phyloP scores from a whole-genome alignment of 1,139 yeast species.

The Debaryomyces psychrophilus region DNA sequence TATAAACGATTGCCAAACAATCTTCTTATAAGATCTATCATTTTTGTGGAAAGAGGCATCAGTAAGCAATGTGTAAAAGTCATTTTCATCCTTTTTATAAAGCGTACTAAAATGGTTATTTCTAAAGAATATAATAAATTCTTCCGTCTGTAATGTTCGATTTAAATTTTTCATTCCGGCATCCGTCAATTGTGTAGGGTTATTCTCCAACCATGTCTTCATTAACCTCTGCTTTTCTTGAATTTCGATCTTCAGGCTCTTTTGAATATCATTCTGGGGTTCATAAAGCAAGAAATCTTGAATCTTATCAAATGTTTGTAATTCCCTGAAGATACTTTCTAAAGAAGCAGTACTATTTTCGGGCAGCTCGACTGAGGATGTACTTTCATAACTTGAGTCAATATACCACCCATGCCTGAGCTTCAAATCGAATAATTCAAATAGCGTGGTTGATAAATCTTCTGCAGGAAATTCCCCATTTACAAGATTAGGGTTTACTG shows the following conservation, averaged over 20 bases:
- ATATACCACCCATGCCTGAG: conserved; percentile 58
- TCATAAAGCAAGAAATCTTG: conserved; percentile 40
- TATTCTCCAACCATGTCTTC: conserved; percentile 48
- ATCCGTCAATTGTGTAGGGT: conserved; percentile 72
- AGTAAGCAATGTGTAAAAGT: conserved; percentile 65
- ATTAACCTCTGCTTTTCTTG: conserved; percentile 23
- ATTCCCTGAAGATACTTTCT: conserved; percentile 26
- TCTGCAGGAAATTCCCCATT: conserved; percentile 61
- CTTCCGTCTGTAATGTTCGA: conserved; percentile 39
- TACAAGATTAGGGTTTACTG: conserved; percentile 67
- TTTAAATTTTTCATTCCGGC: conserved; percentile 57
- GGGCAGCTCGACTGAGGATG: conserved; percentile 10
- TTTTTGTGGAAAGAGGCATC: conserved; percentile 61
- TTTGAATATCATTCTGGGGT: conserved; percentile 15
- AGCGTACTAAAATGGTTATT: conserved; percentile 84
- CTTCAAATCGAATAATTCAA: conserved; percentile 42
- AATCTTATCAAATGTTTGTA: conserved; percentile 47
- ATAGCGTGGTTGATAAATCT: conserved; percentile 39
- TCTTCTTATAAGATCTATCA: conserved; percentile 34
- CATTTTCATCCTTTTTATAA: conserved; percentile 52
- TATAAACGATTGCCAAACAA: conserved; percentile 78
- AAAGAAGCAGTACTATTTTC: conserved; percentile 23
- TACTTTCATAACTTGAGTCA: conserved; percentile 16
- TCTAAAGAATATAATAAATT: conserved; percentile 70
- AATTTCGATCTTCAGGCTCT: conserved; percentile 7